Evolutionary conservation across 331 rosid genomes (phyloP).

Genomic region (Quercus tomentella): DNA sequence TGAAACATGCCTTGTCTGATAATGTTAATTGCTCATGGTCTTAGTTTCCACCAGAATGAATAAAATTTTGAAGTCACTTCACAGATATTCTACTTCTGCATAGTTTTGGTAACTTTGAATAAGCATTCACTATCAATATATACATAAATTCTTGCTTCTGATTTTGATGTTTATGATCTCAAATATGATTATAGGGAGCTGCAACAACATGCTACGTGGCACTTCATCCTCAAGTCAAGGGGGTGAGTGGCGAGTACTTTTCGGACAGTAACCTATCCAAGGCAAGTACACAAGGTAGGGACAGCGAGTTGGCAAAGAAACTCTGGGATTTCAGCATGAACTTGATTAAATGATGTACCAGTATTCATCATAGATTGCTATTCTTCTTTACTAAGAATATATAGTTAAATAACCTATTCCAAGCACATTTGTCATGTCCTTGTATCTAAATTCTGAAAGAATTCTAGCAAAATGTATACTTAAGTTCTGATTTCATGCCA

Average conservation of each 20-base stretch:
- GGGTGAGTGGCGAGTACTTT: conserved; percentile 70
- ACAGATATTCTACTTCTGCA: not conserved
- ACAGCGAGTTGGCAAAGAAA: conserved; percentile 62
- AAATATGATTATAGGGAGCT: conserved; percentile 59
- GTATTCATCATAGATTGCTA: not conserved
- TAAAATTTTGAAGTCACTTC: not conserved
- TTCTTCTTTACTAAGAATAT: not conserved
- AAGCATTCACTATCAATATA: not conserved
- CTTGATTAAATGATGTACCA: conserved; percentile 36
- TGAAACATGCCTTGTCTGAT: not conserved
- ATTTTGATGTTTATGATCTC: not conserved
- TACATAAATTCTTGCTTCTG: not conserved
- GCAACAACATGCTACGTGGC: conserved; percentile 94
- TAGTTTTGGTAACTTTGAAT: not conserved
- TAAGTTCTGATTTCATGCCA: not conserved
- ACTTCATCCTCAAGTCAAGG: conserved; percentile 71
- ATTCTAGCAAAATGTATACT: not conserved
- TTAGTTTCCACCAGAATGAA: not conserved
- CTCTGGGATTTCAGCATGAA: conserved; percentile 77
- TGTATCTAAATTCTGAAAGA: not conserved
- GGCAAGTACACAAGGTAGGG: conserved; percentile 46
- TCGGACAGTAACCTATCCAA: conserved; percentile 52
- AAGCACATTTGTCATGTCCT: not conserved
- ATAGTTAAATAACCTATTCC: not conserved
- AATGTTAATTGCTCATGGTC: not conserved